Conservation (phyloP, 805 yeast genomes). For the Sugiyamaella smithiae region DNA sequence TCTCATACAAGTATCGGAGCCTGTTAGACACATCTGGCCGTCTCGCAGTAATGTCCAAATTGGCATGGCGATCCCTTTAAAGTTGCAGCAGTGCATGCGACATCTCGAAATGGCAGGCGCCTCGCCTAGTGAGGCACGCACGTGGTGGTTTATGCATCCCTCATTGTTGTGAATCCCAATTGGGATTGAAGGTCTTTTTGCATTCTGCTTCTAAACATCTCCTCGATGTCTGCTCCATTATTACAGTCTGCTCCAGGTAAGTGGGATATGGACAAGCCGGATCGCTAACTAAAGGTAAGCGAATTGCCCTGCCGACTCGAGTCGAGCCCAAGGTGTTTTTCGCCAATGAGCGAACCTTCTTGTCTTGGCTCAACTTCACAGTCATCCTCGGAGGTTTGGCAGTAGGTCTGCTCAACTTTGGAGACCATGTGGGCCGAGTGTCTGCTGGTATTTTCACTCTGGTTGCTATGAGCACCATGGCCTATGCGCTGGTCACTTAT, state of each 20-base stretch:
- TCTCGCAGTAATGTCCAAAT: no score
- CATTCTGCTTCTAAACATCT: constrained; percentile 1
- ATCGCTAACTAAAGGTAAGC: constrained; percentile 51
- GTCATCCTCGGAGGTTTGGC: constrained; percentile 96
- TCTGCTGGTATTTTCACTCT: constrained; percentile 93
- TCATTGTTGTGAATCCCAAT: no score
- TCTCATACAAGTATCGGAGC: no score
- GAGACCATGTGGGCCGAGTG: constrained; percentile 88
- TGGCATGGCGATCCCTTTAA: no score
- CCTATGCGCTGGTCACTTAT: constrained; percentile 89
- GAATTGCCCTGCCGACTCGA: constrained; percentile 96
- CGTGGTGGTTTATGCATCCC: no score
- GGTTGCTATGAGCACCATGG: constrained; percentile 97
- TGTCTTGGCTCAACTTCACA: constrained; percentile 99
- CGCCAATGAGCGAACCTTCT: constrained; percentile 97
- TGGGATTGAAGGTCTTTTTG: no score
- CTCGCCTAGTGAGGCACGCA: no score
- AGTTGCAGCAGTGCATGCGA: no score
- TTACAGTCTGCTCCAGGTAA: constrained; percentile 68
- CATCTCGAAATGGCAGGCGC: no score
- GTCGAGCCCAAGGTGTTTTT: constrained; percentile 99
- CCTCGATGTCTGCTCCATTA: constrained; percentile 51
- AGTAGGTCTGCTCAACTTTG: constrained; percentile 92
- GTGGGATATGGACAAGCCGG: no score
- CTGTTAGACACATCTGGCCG: no score